Base-by-base conservation (phyloP, 208 protist species). In the Wallacemonas sp. region DNA sequence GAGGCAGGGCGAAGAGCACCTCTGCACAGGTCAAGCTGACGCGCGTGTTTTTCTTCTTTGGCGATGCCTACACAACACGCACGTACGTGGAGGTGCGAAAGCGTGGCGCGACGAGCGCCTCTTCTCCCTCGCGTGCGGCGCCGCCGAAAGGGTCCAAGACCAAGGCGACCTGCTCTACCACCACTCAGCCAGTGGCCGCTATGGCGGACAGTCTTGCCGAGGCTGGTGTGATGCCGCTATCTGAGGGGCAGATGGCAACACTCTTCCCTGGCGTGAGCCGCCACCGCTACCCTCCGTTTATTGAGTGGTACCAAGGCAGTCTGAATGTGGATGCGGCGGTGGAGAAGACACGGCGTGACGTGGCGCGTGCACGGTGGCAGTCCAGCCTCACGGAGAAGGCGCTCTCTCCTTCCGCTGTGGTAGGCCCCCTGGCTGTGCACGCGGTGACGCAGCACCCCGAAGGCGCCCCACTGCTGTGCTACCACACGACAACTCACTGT, bases 261-360 rank as follows among this genome's bases (percentile, higher is more conserved):
- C 46, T 45, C 24, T 81, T 85, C 36, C 65, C 66, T 24, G 63
- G 65, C 57, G 65, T 79, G 39, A 81, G 74, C 53, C 61, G 61
- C 34, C 50, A 32, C 33, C 70, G 68, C 46, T 81, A 79, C 64
- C 66, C 73, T 33, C 70, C 73, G 0, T 68, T 78, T 41, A 54
- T 91, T 57, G 69, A 85, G 12, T 91, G 84, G 75, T 85, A 78
- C 57, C 84, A 91, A 61, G 84, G 84, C 27, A 57, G 59, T 22
- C 74, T 85, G 19, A 38, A 26, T 33, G 67, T 87, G 39, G 45
- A 48, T n/a, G 48, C 24, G 9, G 63, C 26, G 13, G 57, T 60
- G 42, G 80, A 83, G 61, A 36, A 41, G 67, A 48, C 59, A 36
- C 65, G 72, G 3, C 76, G 74, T 26, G 64, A 57, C n/a, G 59